Percentiles rank a stretch among this genome's conserved stretches.
phyloP scores from a whole-genome alignment of 2,329 filamentous ascomycete species.

The Clonostachys rhizophaga region DNA sequence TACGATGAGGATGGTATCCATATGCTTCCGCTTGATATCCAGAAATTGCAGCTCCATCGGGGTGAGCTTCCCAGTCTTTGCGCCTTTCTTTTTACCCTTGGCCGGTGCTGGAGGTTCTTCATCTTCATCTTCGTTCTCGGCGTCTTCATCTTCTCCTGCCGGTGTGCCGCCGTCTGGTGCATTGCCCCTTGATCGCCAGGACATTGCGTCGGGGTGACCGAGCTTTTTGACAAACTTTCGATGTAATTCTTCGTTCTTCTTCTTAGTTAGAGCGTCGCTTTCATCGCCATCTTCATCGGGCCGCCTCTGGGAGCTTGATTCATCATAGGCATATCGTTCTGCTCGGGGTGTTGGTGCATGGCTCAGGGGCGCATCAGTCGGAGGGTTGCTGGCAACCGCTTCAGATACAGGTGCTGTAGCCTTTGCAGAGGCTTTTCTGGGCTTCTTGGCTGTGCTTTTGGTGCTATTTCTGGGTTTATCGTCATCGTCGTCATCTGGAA shows the following conservation, averaged over 20 bases:
- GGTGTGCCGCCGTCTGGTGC: slow-evolving; percentile 34
- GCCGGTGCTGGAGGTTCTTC: slow-evolving; percentile 43
- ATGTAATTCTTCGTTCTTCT: slow-evolving; percentile 68
- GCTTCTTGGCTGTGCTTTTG: slow-evolving; percentile 30
- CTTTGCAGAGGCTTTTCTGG: neutral
- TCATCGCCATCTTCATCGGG: slow-evolving; percentile 35
- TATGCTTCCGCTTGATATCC: slow-evolving; percentile 86
- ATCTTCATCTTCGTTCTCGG: slow-evolving; percentile 50
- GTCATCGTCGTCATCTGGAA: slow-evolving; percentile 40
- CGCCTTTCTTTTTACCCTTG: slow-evolving; percentile 62
- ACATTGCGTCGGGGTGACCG: slow-evolving; percentile 77
- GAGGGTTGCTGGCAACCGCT: slow-evolving; percentile 2
- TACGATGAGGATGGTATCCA: slow-evolving; percentile 85
- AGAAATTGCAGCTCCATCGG: slow-evolving; percentile 92
- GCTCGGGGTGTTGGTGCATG: slow-evolving; percentile 30
- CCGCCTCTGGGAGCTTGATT: slow-evolving; percentile 30
- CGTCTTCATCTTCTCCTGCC: slow-evolving; percentile 51
- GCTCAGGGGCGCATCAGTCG: slow-evolving; percentile 19
- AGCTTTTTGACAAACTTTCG: slow-evolving; percentile 86
- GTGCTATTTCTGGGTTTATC: slow-evolving; percentile 37
- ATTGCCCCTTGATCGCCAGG: slow-evolving; percentile 49
- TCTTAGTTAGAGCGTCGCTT: slow-evolving; percentile 43
- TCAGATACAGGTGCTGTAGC: neutral
- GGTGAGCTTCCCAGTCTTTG: slow-evolving; percentile 75
- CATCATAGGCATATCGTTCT: slow-evolving; percentile 46